Base-by-base conservation (phyloP, 352 stramenopile genomes). In the Peronospora belbahrii region DNA sequence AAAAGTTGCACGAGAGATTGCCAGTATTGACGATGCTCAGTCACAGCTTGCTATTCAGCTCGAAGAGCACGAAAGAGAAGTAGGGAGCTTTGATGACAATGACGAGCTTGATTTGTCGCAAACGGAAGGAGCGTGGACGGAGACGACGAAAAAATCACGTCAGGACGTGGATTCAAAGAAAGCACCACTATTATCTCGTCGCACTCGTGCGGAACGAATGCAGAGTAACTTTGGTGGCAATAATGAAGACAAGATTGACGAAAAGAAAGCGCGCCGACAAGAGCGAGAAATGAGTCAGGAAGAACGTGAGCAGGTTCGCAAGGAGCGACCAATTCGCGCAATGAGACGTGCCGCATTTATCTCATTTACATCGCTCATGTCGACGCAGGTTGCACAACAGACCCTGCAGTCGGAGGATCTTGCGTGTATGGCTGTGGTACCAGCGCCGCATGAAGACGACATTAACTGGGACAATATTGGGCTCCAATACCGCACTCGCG, bases 381-480 rank as follows among this genome's bases (percentile, higher is more conserved):
- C 80, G 14, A 59, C 74, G 6, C 80, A 91, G 28, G 65, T 81
- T 11, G 75, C 73, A 5, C 77, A 89, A 52, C 77, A 91, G 32
- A 65, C 73, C 3, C 54, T 89, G 2, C 75, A 89, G 38, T 65
- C 67, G 3, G 69, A 74, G 22, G 59, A 87, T 32, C 70, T 73
- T 11, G 58, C 76, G 20, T 56, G 62, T 23, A 73, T 89, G 70
- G 49, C 57, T 20, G 58, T 85, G 22, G 46, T 58, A 4, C 52
- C 74, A 2, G 80, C 80, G 11, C 77, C 80, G 1, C 59, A 88
- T 37, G 52, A 60, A 2, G 59, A 76, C 25, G 80, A 91, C 40
- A 73, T 89, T n/a, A 68, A 83, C 18, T 91, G 80, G 80, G 57
- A 68, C 20, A 91, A 89, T 39, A 67, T 91, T 46, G 80, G 77